Percentiles rank a stretch among this genome's conserved stretches.
phyloP scores from a whole-genome alignment of 352 stramenopile species.

The Pseudoperonospora humuli region DNA sequence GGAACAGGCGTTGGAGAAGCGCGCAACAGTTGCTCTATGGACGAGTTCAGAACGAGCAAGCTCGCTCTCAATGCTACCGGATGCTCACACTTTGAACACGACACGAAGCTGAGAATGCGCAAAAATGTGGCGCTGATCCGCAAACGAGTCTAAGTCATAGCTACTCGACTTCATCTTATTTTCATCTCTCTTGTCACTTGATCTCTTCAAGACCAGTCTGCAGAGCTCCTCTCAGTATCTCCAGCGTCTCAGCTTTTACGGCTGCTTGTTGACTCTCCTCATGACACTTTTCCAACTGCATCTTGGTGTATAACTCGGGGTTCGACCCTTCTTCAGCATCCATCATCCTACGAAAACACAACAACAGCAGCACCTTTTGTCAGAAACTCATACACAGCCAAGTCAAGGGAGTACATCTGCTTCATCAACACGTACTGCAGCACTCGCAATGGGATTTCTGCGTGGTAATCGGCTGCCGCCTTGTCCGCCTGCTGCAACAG shows the following conservation, averaged over 20 bases:
- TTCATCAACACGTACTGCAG: conserved; percentile 9
- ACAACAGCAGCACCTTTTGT: not conserved
- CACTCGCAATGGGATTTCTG: conserved; percentile 52
- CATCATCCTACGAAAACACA: conserved; percentile 28
- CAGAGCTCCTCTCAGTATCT: conserved; percentile 43
- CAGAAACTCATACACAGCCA: not conserved
- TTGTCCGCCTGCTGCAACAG: conserved; percentile 45
- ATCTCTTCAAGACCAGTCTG: conserved; percentile 32
- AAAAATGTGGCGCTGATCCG: too few relatives aligned
- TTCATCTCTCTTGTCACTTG: conserved; percentile 3
- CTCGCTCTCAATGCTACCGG: too few relatives aligned
- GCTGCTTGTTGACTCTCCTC: conserved; percentile 43
- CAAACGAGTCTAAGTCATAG: too few relatives aligned
- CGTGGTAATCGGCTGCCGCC: conserved; percentile 37
- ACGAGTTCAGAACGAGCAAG: too few relatives aligned
- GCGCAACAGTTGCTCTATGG: too few relatives aligned
- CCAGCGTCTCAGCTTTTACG: conserved; percentile 42
- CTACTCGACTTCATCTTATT: not conserved
- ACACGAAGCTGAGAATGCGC: too few relatives aligned
- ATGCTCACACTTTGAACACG: too few relatives aligned
- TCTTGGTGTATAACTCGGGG: conserved; percentile 59
- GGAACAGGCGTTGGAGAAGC: too few relatives aligned
- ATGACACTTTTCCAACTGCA: conserved; percentile 51
- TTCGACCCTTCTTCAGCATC: conserved; percentile 47
- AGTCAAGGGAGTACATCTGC: not conserved